phyloP scores from a whole-genome alignment of 257 asterid species.

The Linderniella brevidens region DNA sequence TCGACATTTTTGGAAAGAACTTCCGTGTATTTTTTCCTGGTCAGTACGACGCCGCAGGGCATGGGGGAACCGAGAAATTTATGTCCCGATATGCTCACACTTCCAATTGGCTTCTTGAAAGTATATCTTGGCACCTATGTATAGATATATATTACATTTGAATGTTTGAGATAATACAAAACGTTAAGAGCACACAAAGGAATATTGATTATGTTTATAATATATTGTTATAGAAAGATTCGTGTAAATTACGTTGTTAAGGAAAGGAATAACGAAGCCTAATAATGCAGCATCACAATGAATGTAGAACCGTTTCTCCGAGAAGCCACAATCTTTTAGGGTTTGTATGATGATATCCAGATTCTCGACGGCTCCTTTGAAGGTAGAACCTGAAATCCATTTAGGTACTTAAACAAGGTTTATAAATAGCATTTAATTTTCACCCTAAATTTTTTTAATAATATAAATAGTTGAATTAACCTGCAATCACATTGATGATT shows the following conservation, averaged over 20 bases:
- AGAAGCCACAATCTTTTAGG: conserved; percentile 14
- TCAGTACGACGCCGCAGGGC: conserved; percentile 43
- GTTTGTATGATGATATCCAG: conserved; percentile 10
- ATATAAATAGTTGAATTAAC: background rate
- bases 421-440: too few species aligned
- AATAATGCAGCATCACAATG: conserved; percentile 21
- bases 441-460: too few species aligned
- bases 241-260: conserved; percentile 4
- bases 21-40: conserved; percentile 22
- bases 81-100: conserved; percentile 44
- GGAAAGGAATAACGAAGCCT: conserved; percentile 18
- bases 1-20: conserved; percentile 31
- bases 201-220: too few species aligned
- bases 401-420: too few species aligned
- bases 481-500: too few species aligned
- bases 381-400: conserved; percentile 5
- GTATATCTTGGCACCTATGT: conserved; percentile 26
- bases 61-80: conserved; percentile 42
- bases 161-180: too few species aligned
- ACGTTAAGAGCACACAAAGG: too few species aligned
- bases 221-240: too few species aligned
- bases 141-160: too few species aligned
- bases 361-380: conserved; percentile 8
- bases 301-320: conserved; percentile 14
- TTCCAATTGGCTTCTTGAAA: conserved; percentile 43